A percentile compares a stretch with the other conserved stretches of the same genome.
Evolutionary conservation across 495 filamentous ascomycete species (phyloP).

Genomic region (Parmelia sp.): DNA sequence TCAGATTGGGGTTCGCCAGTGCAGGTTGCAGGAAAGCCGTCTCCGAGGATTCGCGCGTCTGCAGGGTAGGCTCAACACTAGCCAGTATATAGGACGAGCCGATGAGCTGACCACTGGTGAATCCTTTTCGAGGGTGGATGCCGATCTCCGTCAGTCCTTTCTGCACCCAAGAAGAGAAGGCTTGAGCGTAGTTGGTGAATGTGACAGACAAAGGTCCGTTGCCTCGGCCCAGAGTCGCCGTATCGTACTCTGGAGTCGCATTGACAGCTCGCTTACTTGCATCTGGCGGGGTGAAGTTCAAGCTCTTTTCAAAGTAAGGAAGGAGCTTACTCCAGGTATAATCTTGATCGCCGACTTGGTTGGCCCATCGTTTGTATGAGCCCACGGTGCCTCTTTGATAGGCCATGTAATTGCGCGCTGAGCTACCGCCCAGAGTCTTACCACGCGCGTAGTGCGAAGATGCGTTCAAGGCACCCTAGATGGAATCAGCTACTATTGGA

Average conservation of each 20-base stretch:
- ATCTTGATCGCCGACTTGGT: conserved; percentile 47
- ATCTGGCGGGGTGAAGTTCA: conserved; percentile 48
- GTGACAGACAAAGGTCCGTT: conserved; percentile 41
- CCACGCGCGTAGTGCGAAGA: conserved; percentile 35
- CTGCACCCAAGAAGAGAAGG: conserved; percentile 39
- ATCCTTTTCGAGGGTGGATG: conserved; percentile 27
- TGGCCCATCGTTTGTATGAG: conserved; percentile 50
- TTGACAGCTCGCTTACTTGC: conserved; percentile 33
- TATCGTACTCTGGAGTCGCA: conserved; percentile 41
- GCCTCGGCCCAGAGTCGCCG: background rate
- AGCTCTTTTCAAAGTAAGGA: conserved; percentile 49
- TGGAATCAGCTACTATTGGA: background rate
- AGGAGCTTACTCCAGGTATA: conserved; percentile 49
- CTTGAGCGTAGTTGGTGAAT: conserved; percentile 38
- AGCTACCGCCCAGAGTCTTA: conserved; percentile 40
- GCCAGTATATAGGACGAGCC: conserved; percentile 12
- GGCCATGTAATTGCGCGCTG: conserved; percentile 24
- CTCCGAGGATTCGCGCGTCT: conserved; percentile 20
- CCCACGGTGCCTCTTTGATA: conserved; percentile 35
- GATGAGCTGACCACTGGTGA: conserved; percentile 33
- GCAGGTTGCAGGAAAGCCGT: conserved; percentile 27
- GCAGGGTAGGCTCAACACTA: conserved; percentile 23
- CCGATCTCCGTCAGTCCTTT: conserved; percentile 33
- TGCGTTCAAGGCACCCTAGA: conserved; percentile 6
- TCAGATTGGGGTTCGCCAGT: conserved; percentile 7